These are phyloP conservation scores for Exophiala calicioides DNA, from an alignment of 2,329 filamentous ascomycete genomes.

Conservation along the genomic window DNA sequence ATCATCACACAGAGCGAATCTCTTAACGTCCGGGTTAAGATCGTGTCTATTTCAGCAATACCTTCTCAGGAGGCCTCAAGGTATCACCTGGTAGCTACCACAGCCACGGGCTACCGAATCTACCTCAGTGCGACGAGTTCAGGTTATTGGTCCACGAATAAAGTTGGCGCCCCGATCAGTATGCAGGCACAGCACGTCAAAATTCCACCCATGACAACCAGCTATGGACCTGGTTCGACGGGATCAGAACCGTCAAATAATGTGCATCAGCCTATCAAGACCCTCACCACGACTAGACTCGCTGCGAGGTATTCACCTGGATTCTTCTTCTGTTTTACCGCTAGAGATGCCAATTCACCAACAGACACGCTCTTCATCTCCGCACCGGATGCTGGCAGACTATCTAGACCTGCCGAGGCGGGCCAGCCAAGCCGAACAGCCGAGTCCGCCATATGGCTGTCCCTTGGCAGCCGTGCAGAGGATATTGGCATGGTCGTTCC, in stretches of 20 bases:
- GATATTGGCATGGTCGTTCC: conserved; percentile 76
- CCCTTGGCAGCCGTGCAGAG: conserved; percentile 71
- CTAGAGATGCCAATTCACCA: conserved; percentile 59
- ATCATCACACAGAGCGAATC: conserved; percentile 72
- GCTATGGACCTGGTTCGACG: conserved; percentile 31
- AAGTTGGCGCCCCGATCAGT: conserved; percentile 75
- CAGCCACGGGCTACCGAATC: conserved; percentile 84
- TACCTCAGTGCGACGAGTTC: conserved; percentile 89
- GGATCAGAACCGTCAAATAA: conserved; percentile 40
- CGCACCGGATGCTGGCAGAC: conserved; percentile 83
- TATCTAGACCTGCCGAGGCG: conserved; percentile 59
- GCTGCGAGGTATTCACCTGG: conserved; percentile 72
- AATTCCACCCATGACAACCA: conserved; percentile 68
- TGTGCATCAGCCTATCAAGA: conserved; percentile 52
- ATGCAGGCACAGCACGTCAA: conserved; percentile 99
- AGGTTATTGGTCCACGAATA: conserved; percentile 57
- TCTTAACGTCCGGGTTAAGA: conserved; percentile 69
- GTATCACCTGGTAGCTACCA: conserved; percentile 73
- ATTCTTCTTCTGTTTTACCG: conserved; percentile 84
- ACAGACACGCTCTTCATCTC: conserved; percentile 77
- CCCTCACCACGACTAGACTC: conserved; percentile 43
- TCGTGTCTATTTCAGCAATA: conserved; percentile 85
- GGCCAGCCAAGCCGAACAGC: conserved; percentile 62
- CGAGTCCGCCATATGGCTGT: conserved; percentile 79
- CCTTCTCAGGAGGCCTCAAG: conserved; percentile 64